Base-by-base conservation (phyloP, 441 rosid species). In the Brassica balearica region DNA sequence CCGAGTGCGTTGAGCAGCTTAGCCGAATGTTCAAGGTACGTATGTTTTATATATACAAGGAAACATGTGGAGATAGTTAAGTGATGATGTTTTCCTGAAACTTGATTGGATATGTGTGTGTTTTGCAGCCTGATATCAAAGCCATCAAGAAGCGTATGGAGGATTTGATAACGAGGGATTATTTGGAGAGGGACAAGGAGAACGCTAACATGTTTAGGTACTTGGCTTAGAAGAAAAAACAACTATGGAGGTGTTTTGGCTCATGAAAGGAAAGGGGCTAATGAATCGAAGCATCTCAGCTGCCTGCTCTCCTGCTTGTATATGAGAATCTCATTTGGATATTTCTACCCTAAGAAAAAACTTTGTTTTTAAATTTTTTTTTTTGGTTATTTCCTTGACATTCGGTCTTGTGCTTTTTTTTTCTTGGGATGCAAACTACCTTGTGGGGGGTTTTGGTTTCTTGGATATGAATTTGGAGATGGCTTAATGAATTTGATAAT, bases 81-180 rank as follows among this genome's bases (percentile, higher is more conserved):
- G 36, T 32, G 17, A 22, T 46, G 48, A 14, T n/a, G 14, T 7
- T 34, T 53, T 1, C 17, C 3, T 14, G 14, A 7, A 23, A 11
- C 8, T 74, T 1, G 12, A 10, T 3, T 65, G 43, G 29, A 53
- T 41, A 2, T 48, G 10, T 29, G 10, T 29, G 20, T 7, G 19
- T 10, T 38, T 9, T 15, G 20, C 92, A 96, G 99, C 99, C 99
- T 73, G 98, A 96, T 84, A 88, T 92, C n/a, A 96, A 94, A 83
- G 98, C 96, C 0, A 96, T 96, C 59, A 94, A 96, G 91, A 92
- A 94, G 82, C 81, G 98, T 43, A 94, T 94, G 79, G 99, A 96
- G 86, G 98, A 96, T 76, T 79, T 96, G 55, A 96, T 92, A 38
- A 85, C 95, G 0, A 84, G 96, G 58, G 99, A 96, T 63, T 96